Evolutionary conservation across 352 stramenopile genomes (phyloP).

Genomic region (Phytophthora cactorum): DNA sequence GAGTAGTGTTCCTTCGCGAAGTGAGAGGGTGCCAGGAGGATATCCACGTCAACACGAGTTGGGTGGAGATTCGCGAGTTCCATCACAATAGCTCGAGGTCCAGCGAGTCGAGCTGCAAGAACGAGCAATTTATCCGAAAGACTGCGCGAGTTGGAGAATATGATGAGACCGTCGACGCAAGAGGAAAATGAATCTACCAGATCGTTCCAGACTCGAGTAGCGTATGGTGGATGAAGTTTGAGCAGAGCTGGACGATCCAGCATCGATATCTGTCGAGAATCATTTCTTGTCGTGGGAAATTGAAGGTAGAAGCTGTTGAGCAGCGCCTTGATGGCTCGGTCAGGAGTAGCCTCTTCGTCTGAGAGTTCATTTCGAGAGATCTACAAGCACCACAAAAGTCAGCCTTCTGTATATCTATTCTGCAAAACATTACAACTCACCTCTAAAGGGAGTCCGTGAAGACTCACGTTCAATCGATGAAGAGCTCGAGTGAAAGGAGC

Average conservation of each 20-base stretch:
- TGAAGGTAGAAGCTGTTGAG: conserved; percentile 32
- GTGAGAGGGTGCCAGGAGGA: conserved; percentile 59
- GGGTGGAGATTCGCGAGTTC: conserved; percentile 62
- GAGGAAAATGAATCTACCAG: conserved; percentile 33
- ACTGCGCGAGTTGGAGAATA: conserved; percentile 54
- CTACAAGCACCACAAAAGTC: conserved; percentile 4
- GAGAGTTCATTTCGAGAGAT: conserved; percentile 18
- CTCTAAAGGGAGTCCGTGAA: conserved; percentile 29
- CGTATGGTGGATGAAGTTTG: conserved; percentile 35
- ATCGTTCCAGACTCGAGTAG: conserved; percentile 31
- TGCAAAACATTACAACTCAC: conserved; percentile 14
- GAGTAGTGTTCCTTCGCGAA: conserved; percentile 57
- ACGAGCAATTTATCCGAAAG: conserved; percentile 42
- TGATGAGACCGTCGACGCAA: conserved; percentile 47
- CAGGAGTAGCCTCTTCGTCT: conserved; percentile 8
- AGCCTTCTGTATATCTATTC: too few species aligned
- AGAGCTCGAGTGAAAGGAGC: conserved; percentile 33
- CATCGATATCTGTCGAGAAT: conserved; percentile 17
- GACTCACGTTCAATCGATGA: conserved; percentile 36
- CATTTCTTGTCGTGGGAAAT: conserved; percentile 26
- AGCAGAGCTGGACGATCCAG: conserved; percentile 19
- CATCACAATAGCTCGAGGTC: conserved; percentile 48
- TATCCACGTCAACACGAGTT: conserved; percentile 43
- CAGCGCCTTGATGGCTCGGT: conserved; percentile 12
- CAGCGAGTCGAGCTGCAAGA: conserved; percentile 40